Conservation (phyloP, 1,284 basidiomycete genomes). For the Naganishia sp. region DNA sequence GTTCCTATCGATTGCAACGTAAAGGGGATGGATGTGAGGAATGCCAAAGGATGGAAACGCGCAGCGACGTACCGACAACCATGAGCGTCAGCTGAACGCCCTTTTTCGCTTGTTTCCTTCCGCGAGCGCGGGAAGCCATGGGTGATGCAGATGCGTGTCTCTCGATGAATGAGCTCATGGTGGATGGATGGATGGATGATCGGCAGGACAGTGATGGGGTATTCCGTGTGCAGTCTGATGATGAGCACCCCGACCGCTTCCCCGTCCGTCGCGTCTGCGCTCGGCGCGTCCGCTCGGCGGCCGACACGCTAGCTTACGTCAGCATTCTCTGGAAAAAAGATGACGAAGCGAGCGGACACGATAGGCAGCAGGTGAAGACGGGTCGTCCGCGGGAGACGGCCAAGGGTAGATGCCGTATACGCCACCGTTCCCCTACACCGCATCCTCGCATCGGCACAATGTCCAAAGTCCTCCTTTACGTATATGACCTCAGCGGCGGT, state of each 20-base stretch:
- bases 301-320: too few relatives aligned
- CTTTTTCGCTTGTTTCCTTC: conserved; percentile 88
- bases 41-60: neutral
- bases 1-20: conserved; percentile 61
- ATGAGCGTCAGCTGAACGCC: conserved; percentile 93
- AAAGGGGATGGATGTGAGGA: neutral
- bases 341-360: conserved; percentile 5
- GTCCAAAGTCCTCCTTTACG: conserved; percentile 70
- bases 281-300: neutral
- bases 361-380: neutral
- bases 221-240: neutral
- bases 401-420: neutral
- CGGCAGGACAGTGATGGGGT: neutral
- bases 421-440: neutral
- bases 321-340: neutral
- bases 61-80: conserved; percentile 72
- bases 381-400: neutral
- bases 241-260: too few relatives aligned
- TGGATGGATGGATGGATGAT: neutral
- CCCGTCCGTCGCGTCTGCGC: neutral
- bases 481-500: conserved; percentile 87
- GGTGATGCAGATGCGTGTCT: conserved; percentile 29
- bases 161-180: conserved; percentile 31
- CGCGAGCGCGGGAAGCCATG: conserved; percentile 30
- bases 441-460: conserved; percentile 35